Evolutionary conservation across 2,329 filamentous ascomycete species (phyloP), one percentile per base, ranked within the genome.

Genomic region (Pseudogymnoascus sp.): DNA sequence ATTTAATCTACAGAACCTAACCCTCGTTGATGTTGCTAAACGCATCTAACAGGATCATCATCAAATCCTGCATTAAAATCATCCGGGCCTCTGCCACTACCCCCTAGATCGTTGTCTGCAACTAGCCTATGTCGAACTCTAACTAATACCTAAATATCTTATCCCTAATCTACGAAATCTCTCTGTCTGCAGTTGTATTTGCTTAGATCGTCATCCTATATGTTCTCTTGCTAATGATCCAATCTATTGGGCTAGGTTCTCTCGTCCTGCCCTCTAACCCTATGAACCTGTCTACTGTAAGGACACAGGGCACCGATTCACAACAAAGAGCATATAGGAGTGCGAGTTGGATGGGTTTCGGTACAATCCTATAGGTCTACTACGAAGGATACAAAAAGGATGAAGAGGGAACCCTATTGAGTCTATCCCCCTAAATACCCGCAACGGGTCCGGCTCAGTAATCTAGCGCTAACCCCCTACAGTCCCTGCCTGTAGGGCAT

Each of bases 181-280:
- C 37, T 1, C 37, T n/a, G n/a, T 16, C n/a, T 4, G n/a, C n/a
- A 1, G 37, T 40, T 2, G 6, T 40, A 19, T 6, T 40, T 5
- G 37, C 37, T 19, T 78, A 76, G 66, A 80, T 79, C 2, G 71
- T 69, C 6, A 60, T 60, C 28, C 28, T 4, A 3, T 60, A 60
- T 35, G 56, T 33, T 33, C 56, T n/a, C 56, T 60, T 60, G 56
- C 56, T 60, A 5, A 60, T 60, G 24, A 37, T 60, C 56, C 6
- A 37, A 60, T 60, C 56, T 12, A 60, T 60, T 3, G 6, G 56
- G 56, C 19, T 28, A 1, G 28, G 31, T 3, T 60, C 56, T 60
- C 56, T 60, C 28, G 28, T 60, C 6, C 28, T 28, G 11, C 56
- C 56, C 31, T 31, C 28, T 7, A 31, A 31, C 28, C 28, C 28